Conservation (phyloP, 108 stramenopile genomes). For the Cylindrotheca closterium region DNA sequence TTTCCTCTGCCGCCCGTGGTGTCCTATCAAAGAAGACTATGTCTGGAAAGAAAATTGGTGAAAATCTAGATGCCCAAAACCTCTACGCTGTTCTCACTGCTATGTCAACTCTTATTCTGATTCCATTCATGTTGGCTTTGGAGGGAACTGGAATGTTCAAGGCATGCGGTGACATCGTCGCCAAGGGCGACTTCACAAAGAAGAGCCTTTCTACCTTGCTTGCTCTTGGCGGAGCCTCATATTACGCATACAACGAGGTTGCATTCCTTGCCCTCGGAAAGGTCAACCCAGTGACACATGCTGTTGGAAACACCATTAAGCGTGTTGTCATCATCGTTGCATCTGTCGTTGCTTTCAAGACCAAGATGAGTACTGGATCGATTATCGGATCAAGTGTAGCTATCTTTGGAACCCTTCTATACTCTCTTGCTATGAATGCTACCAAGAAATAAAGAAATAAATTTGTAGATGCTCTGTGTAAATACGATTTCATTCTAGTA, state of each 20-base stretch:
- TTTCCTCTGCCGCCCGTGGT: slow-evolving; percentile 93
- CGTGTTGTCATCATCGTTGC: slow-evolving; percentile 98
- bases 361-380: slow-evolving; percentile 92
- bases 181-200: slow-evolving; percentile 74
- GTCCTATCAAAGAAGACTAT: slow-evolving; percentile 95
- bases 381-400: slow-evolving; percentile 93
- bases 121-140: slow-evolving; percentile 87
- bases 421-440: slow-evolving; percentile 94
- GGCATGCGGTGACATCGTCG: slow-evolving; percentile 78
- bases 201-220: slow-evolving; percentile 57
- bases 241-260: slow-evolving; percentile 99
- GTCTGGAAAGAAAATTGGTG: slow-evolving; percentile 92
- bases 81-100: slow-evolving; percentile 96
- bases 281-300: slow-evolving; percentile 95
- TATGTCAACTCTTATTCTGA: slow-evolving; percentile 87
- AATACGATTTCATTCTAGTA: background rate
- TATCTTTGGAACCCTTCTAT: slow-evolving; percentile 90
- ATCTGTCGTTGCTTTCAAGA: slow-evolving; percentile 95
- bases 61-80: slow-evolving; percentile 97
- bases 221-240: slow-evolving; percentile 65
- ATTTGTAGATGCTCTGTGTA: background rate
- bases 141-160: slow-evolving; percentile 89
- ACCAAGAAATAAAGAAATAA: slow-evolving; percentile 65
- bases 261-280: slow-evolving; percentile 96
- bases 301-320: slow-evolving; percentile 99